phyloP scores from a whole-genome alignment of 805 yeast species.

The Saccharomycopsis sp. region DNA sequence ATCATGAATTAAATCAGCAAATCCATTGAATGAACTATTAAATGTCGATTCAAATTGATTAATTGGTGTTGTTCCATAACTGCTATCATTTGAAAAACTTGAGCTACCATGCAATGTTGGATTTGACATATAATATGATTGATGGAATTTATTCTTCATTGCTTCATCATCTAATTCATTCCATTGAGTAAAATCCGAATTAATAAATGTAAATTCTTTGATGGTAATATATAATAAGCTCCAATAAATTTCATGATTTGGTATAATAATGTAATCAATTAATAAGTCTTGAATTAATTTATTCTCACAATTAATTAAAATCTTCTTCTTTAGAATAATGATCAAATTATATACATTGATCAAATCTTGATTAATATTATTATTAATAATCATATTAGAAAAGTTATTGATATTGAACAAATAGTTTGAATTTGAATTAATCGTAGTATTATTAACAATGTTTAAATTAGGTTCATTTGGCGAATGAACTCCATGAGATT shows the following conservation, averaged over 20 bases:
- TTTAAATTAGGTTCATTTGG: constrained; percentile 22
- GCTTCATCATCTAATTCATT: constrained; percentile 16
- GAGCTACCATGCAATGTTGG: constrained; percentile 22
- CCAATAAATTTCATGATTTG: constrained; percentile 37
- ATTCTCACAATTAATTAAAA: constrained; percentile 44
- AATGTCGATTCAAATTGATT: constrained; percentile 6
- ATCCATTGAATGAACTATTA: constrained; percentile 15
- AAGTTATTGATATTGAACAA: constrained; percentile 20
- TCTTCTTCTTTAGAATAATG: constrained; percentile 39
- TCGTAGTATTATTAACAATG: constrained; percentile 20
- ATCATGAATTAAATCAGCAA: constrained; percentile 20
- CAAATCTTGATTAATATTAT: constrained; percentile 23
- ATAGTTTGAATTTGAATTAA: constrained; percentile 19
- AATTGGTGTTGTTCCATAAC: constrained; percentile 11
- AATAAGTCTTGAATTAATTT: constrained; percentile 43
- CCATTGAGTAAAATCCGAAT: constrained; percentile 21
- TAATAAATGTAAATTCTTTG: constrained; percentile 36
- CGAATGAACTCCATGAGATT: constrained; percentile 22
- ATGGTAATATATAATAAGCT: constrained; percentile 38
- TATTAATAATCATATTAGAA: constrained; percentile 20
- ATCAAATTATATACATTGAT: constrained; percentile 29
- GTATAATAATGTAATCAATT: constrained; percentile 39
- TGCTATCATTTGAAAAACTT: constrained; percentile 9
- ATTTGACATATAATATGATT: constrained; percentile 11
- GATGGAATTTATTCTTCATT: constrained; percentile 15